Base-by-base conservation (phyloP, 805 yeast species). In the Brettanomyces naardenensis region DNA sequence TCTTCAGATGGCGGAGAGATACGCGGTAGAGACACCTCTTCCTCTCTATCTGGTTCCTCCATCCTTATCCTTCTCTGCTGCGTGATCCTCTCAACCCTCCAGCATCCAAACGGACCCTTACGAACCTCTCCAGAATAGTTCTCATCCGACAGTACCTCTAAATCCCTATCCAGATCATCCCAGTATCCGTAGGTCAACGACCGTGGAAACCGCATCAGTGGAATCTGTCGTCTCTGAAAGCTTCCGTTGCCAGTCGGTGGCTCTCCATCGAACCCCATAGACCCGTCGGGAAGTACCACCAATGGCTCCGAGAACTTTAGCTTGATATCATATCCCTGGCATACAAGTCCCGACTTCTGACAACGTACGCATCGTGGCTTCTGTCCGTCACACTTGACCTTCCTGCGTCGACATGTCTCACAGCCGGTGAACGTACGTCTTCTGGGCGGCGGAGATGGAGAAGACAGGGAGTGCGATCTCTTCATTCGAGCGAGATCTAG, bases 361-460 rank as follows among this genome's bases (percentile, higher is more conserved):
- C 80, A 74, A 37, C 78, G 58, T 23, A 46, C 34, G 47, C 80
- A 74, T 14, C 41, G 44, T 2, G 79, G 79, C 38, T 59, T 58
- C 4, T 53, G 43, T 10, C 68, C 61, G 48, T 72, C 79, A 53
- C 80, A 74, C 49, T 71, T 71, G 45, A 73, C 71, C 44, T 71
- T 73, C 19, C 78, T 56, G 18, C 57, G 49, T 28, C 80, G 58
- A 45, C 80, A 74, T 5, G 79, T 74, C 62, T 73, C 69, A 52
- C 80, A 74, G 4, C 80, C 80, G 32, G 66, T 59, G 50, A 71
- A 71, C 1, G 62, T 51, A 27, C 34, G 33, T 11, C 19, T 18
- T 19, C 18, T 30, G 33, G 18, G 6, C 19, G 9, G 17, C 11
- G 10, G 26, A 23, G n/a, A n/a, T n/a, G n/a, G n/a, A n/a, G n/a